Conservation (phyloP, 768 basidiomycete genomes). For the Boletellus ananiceps region DNA sequence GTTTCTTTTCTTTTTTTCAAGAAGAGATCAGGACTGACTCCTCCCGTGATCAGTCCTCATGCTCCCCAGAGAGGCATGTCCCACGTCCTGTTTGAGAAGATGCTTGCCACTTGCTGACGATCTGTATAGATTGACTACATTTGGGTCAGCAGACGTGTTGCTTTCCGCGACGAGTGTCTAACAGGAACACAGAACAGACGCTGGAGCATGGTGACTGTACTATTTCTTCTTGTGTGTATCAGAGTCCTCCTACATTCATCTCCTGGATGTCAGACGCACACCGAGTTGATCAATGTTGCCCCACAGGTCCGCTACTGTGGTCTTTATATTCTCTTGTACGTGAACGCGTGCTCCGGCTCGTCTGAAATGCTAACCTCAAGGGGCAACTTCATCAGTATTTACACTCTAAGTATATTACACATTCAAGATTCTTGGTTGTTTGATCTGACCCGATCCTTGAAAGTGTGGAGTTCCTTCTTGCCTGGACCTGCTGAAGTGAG, state of each 20-base stretch:
- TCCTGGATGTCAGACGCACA: neutral
- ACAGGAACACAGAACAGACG: neutral
- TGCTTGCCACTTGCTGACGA: neutral
- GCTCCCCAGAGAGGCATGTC: slow-evolving; percentile 6
- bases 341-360: neutral
- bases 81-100: neutral
- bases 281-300: neutral
- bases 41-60: slow-evolving; percentile 4
- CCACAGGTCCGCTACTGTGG: slow-evolving; percentile 6
- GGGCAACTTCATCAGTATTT: neutral
- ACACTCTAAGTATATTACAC: neutral
- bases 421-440: neutral
- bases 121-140: slow-evolving; percentile 2
- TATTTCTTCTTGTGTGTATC: neutral
- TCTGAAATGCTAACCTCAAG: neutral
- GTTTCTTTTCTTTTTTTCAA: neutral
- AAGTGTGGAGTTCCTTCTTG: slow-evolving; percentile 5
- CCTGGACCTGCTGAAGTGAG: slow-evolving; percentile 1
- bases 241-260: neutral
- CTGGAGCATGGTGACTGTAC: neutral
- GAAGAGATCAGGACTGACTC: neutral
- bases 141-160: neutral
- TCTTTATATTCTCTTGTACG: neutral
- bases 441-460: neutral
- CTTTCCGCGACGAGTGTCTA: neutral